Percentiles rank a stretch among this genome's conserved stretches.
Conservation (phyloP, 2,329 filamentous ascomycete genomes). For the Fusarium sp. region DNA sequence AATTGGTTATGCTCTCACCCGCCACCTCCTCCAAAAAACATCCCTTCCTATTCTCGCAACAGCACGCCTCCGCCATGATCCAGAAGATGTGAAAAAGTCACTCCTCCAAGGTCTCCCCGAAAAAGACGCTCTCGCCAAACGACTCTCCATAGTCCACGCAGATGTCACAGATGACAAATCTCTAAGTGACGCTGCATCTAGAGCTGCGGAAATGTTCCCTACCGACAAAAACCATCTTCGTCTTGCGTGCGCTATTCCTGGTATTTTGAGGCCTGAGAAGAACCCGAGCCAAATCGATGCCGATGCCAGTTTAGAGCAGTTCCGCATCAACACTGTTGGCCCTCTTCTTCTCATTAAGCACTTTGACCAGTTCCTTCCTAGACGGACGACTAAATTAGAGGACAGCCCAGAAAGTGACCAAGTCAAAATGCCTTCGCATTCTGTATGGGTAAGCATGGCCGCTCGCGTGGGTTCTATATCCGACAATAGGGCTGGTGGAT, state of each 20-base stretch:
- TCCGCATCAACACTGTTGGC: slow-evolving; percentile 78
- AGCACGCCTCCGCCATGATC: slow-evolving; percentile 51
- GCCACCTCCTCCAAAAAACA: slow-evolving; percentile 60
- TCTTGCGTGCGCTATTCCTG: slow-evolving; percentile 76
- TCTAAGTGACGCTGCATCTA: slow-evolving; percentile 65
- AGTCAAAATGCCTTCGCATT: slow-evolving; percentile 59
- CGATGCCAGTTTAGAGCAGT: slow-evolving; percentile 71
- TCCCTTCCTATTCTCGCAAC: slow-evolving; percentile 61
- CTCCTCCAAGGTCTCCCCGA: slow-evolving; percentile 48
- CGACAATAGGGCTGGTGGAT: slow-evolving; percentile 80
- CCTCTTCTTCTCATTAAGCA: slow-evolving; percentile 82
- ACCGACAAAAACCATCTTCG: slow-evolving; percentile 67
- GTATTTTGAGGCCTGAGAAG: slow-evolving; percentile 79
- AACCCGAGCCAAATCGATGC: slow-evolving; percentile 73
- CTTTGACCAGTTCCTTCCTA: slow-evolving; percentile 75
- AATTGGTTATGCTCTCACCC: slow-evolving; percentile 61
- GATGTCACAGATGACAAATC: slow-evolving; percentile 70
- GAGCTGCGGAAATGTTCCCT: slow-evolving; percentile 65
- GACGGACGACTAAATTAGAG: slow-evolving; percentile 58
- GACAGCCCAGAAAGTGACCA: slow-evolving; percentile 29
- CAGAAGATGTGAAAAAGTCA: slow-evolving; percentile 49
- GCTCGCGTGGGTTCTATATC: slow-evolving; percentile 80
- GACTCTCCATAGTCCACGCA: slow-evolving; percentile 54
- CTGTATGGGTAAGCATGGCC: slow-evolving; percentile 79
- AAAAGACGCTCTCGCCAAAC: slow-evolving; percentile 41